Evolutionary conservation across 805 yeast species (phyloP), one percentile per base, ranked within the genome.

Genomic region (Wickerhamomyces hampshirensis): DNA sequence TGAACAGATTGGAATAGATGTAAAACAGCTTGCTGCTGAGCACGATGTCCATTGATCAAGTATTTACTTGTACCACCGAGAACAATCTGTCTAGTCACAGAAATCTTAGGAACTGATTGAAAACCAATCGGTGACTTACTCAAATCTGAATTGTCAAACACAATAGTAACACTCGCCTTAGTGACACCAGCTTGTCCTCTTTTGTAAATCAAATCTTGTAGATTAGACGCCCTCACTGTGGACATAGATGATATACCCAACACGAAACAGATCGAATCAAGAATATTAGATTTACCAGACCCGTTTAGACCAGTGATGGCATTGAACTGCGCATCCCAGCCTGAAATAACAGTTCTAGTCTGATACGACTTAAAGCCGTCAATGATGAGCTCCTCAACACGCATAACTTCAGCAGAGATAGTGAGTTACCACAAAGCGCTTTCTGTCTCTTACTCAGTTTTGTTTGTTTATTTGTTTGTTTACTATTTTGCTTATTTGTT

Each of bases 281-380:
- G 68, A 40, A 93, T 89, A 58, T 93, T 93, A 16, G 98, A 91
- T 56, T 93, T 93, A 5, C 99, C 99, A 0, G 96, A 87, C 8
- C 99, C 99, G 58, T 93, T 93, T 33, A 93, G 70, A 6, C 99
- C 99, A 0, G 98, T 94, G 56, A 93, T 91, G 51, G 98, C 96
- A 63, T 94, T 93, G 64, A 93, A 94, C 62, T 84, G 95, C 2
- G 85, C 74, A 60, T 93, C 99, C 98, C 98, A 94, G 18, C 80
- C 84, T 2, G 95, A 75, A 23, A 93, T 85, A 21, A 89, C 97
- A 1, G 98, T 93, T 66, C 98, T 81, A 1, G 95, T 84, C 18
- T 98, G 96, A 53, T 93, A 93, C 16, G 97, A 87, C 66, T 93
- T 93, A 75, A 93, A 93, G 30, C 99, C 99, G 62, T 93, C 98